Base-by-base conservation (phyloP, 73 alveolate genomes). In the Urostyla sp. region DNA sequence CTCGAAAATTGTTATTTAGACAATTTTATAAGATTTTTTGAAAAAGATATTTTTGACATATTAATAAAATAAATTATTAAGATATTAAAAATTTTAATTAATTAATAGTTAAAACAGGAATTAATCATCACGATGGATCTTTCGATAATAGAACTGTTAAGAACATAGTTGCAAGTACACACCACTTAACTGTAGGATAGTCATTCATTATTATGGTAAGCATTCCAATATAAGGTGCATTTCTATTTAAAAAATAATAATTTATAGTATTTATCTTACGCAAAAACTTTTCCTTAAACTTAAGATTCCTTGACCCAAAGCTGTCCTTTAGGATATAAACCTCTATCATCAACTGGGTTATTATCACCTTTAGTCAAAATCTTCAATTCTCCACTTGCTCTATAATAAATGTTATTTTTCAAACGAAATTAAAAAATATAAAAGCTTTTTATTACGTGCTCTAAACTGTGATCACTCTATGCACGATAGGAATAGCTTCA, bases 361-460 rank as follows among this genome's bases (percentile, higher is more conserved):
- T 96, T 96, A 77, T 97, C 99, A 10, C 99, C 99, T 85, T 97
- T 97, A 0, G 99, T 97, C 75, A 97, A 74, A 78, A 53, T 78
- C 85, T 96, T 34, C 94, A 94, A 37, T 86, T 81, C 55, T 80
- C 88, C 36, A 82, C 81, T 30, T 51, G 92, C 75, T 72, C 83
- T 35, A 73, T 4, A 32, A 36, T 4, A 13, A 59, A 35, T 3
- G 4, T 3, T 11, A 15, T 15, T 11, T 40, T 10, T 11, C 20
- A 11, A 11, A 11, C 51, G 51, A 11, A 3, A 34, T 13, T 30
- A 59, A n/a, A 59, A 3, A 5, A 11, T 16, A 15, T 6, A 35
- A 5, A 26, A 23, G 11, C 48, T 43, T 49, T 72, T 89, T 52
- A 54, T 54, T 91, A 87, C n/a, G n/a, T n/a, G n/a, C n/a, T n/a